Percentiles rank a stretch among this genome's conserved stretches.
phyloP scores from a whole-genome alignment of 2,329 filamentous ascomycete genomes.

The Colletotrichum sp. region DNA sequence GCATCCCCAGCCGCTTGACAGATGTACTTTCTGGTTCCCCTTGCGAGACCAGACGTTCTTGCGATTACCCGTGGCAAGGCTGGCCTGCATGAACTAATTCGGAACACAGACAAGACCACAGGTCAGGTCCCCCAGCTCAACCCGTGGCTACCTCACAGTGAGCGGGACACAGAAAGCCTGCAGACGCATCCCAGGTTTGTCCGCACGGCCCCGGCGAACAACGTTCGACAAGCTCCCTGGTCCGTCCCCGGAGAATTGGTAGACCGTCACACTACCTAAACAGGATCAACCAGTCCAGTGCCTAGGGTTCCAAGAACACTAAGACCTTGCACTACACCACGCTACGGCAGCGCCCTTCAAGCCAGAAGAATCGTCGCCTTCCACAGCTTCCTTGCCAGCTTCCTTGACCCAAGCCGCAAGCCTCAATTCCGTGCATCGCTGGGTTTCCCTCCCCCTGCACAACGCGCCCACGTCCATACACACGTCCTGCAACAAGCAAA shows the following conservation, averaged over 20 bases:
- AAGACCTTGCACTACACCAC: background rate
- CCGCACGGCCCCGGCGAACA: conserved; percentile 21
- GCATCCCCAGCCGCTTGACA: background rate
- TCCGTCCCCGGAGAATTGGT: conserved; percentile 19
- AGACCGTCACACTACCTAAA: conserved; percentile 13
- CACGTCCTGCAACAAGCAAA: background rate
- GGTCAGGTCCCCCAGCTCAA: conserved; percentile 11
- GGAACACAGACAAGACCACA: conserved; percentile 10
- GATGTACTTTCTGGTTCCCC: conserved; percentile 9
- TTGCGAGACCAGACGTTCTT: background rate
- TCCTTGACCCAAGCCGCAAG: conserved; percentile 7
- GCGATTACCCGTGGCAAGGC: conserved; percentile 15
- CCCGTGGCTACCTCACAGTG: background rate
- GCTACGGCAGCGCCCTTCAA: background rate
- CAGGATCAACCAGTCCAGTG: conserved; percentile 1
- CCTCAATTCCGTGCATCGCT: conserved; percentile 10
- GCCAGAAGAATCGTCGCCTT: conserved; percentile 7
- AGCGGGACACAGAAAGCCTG: conserved; percentile 13
- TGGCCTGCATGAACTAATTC: conserved; percentile 22
- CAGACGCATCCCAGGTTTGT: conserved; percentile 14
- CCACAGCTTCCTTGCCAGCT: background rate
- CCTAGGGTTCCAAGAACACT: background rate
- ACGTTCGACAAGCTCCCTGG: conserved; percentile 17
- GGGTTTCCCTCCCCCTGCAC: conserved; percentile 8
- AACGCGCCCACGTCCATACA: background rate